Base-by-base conservation (phyloP, 1,139 yeast genomes). In the Hyphopichia pseudoburtonii region DNA sequence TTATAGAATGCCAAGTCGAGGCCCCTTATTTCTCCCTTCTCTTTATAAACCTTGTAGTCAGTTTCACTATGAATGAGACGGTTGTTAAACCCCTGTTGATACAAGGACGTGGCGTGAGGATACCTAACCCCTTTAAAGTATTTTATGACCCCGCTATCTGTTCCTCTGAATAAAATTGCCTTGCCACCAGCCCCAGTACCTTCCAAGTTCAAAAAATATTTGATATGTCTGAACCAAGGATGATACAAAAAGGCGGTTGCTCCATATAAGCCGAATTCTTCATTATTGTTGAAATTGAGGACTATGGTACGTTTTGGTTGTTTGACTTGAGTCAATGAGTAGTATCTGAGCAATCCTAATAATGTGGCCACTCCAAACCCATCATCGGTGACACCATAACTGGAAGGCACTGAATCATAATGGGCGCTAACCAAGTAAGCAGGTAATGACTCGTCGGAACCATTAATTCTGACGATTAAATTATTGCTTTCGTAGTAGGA, bases 151-250 rank as follows among this genome's bases (percentile, higher is more conserved):
- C 85, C 86, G 45, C 74, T 76, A 54, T 90, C 96, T 0, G 96
- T 81, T 14, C 92, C 82, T 57, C 97, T 73, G 59, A 90, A 88
- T 32, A 90, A 65, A 26, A 86, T 73, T 1, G 96, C 90, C 44
- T 86, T 79, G 5, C 96, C 96, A 19, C 96, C 96, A 3, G 95
- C 86, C 3, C 97, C 97, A 1, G 96, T 87, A n/a, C 97, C 97
- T 66, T 90, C 97, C 45, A 90, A 66, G 54, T 90, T 90, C 48
- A 90, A 70, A 46, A 90, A 86, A 47, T 76, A 83, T 31, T 70
- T 70, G 3, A 85, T 80, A 12, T 74, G 62, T 34, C 73, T 61
- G 23, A 78, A 72, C 95, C 95, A 88, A 12, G 86, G 82, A 55
- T 89, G 96, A 26, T 68, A 56, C 40, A 86, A 64, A 53, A 88